Conservation (phyloP, 108 stramenopile species). For the Cyclotella kingstonii region DNA sequence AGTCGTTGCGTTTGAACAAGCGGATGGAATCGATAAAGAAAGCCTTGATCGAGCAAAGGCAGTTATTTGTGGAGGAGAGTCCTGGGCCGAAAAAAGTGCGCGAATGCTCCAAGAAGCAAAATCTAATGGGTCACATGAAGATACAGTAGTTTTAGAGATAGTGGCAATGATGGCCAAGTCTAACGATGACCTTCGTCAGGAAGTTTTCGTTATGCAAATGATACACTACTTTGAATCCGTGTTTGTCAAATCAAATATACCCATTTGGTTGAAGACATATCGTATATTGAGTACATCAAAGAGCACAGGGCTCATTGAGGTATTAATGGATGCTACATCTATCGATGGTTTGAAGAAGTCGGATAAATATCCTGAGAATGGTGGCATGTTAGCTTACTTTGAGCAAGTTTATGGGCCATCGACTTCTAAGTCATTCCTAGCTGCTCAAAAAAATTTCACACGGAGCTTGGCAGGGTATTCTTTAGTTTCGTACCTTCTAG, state of each 20-base stretch:
- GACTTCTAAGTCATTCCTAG: slow-evolving; percentile 73
- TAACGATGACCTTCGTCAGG: slow-evolving; percentile 98
- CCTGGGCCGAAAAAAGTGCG: slow-evolving; percentile 84
- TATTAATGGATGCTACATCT: slow-evolving; percentile 90
- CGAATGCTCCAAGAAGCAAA: slow-evolving; percentile 64
- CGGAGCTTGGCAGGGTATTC: slow-evolving; percentile 90
- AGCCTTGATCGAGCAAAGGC: slow-evolving; percentile 66
- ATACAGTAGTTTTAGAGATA: slow-evolving; percentile 53
- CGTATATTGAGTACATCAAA: slow-evolving; percentile 92
- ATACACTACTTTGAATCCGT: slow-evolving; percentile 96
- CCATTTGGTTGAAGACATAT: slow-evolving; percentile 95
- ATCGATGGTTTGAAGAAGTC: slow-evolving; percentile 96
- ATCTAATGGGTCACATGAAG: slow-evolving; percentile 40
- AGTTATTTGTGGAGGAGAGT: slow-evolving; percentile 74
- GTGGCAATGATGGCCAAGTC: slow-evolving; percentile 91
- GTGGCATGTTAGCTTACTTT: slow-evolving; percentile 86
- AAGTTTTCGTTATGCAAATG: slow-evolving; percentile 96
- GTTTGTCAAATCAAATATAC: slow-evolving; percentile 81
- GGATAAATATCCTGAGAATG: slow-evolving; percentile 78
- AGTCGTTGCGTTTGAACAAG: slow-evolving; percentile 48
- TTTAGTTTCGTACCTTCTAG: slow-evolving; percentile 90
- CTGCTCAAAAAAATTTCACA: slow-evolving; percentile 88
- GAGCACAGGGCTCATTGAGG: slow-evolving; percentile 90
- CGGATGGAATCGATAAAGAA: slow-evolving; percentile 65
- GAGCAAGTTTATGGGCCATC: slow-evolving; percentile 86